Base-by-base conservation (phyloP, 768 basidiomycete genomes). In the Suillus variegatus region DNA sequence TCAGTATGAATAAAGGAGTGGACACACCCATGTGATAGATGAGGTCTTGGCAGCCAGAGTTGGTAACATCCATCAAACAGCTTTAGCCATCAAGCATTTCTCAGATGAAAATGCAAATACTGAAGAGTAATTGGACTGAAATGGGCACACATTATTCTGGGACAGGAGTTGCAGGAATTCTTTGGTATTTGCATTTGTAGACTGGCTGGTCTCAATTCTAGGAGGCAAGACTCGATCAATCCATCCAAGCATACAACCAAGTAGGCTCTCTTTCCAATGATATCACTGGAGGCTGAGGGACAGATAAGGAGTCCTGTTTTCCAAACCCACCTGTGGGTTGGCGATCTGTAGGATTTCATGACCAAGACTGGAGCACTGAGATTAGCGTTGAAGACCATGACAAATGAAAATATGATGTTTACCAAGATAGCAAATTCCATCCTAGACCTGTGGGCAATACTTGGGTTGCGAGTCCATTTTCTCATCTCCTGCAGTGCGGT, bases 241-340 rank as follows among this genome's bases (percentile, higher is more conserved):
- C 16, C 7, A 54, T 54, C 7, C 8, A 9, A 54, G 9, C 52
- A 54, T 9, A 54, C 28, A 54, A 32, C 52, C 20, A 16, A 54
- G 52, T 8, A 54, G 28, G 2, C 52, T 54, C 52, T 54, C 52
- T 32, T 54, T 54, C 52, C 28, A 54, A 32, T 4, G 28, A 54
- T 54, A 54, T 32, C 28, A 4, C 28, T 54, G 28, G 16, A 54
- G 32, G 16, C 52, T 54, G 3, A 54, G 52, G 16, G 52, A 54
- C 25, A 54, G 28, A 32, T 54, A 54, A 8, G 28, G 18, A 8
- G 52, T 54, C 52, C 4, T 54, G 18, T 54, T 54, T 9, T 54
- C 52, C 51, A 52, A 28, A 52, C 18, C 52, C 52, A 54, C 52
- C 6, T 54, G 52, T 16, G 52, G 52, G 52, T 54, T 28, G 52